phyloP scores from a whole-genome alignment of 768 basidiomycete genomes.

The Suillus discolor region DNA sequence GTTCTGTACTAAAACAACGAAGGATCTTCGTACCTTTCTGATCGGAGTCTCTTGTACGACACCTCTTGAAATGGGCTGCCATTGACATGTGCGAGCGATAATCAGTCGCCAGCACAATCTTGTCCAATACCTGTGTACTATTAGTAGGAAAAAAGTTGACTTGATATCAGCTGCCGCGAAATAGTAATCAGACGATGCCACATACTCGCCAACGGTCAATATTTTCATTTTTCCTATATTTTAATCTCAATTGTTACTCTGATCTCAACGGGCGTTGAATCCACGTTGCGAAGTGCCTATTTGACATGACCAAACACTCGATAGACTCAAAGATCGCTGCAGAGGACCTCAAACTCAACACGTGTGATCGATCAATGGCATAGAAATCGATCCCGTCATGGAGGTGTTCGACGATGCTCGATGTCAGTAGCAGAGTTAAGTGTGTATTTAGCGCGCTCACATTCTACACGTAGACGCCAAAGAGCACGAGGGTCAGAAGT shows the following conservation, averaged over 20 bases:
- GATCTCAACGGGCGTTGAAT: conserved; percentile 66
- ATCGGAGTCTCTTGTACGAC: background rate
- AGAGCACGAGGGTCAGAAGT: conserved; percentile 89
- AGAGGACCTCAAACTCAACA: conserved; percentile 95
- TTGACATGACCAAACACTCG: conserved; percentile 93
- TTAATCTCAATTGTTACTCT: conserved; percentile 98
- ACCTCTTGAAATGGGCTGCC: background rate
- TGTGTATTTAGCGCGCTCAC: conserved; percentile 97
- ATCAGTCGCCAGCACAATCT: background rate
- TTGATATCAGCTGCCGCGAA: too few species aligned
- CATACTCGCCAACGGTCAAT: background rate
- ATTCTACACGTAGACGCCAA: conserved; percentile 95
- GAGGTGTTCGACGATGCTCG: conserved; percentile 75
- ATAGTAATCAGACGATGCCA: too few species aligned
- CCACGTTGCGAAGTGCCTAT: conserved; percentile 97
- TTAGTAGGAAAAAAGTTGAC: conserved; percentile 70
- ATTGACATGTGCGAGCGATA: background rate
- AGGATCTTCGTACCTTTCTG: background rate
- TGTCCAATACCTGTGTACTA: conserved; percentile 70
- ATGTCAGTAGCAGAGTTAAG: conserved; percentile 93
- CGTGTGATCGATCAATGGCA: conserved; percentile 89
- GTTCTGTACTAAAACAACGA: background rate
- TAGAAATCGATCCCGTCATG: conserved; percentile 97
- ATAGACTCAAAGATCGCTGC: conserved; percentile 87
- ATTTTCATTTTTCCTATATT: conserved; percentile 78